Percentiles rank a stretch among this genome's conserved stretches.
Evolutionary conservation across 352 stramenopile species (phyloP).

Genomic region (Pythium rishiriense): DNA sequence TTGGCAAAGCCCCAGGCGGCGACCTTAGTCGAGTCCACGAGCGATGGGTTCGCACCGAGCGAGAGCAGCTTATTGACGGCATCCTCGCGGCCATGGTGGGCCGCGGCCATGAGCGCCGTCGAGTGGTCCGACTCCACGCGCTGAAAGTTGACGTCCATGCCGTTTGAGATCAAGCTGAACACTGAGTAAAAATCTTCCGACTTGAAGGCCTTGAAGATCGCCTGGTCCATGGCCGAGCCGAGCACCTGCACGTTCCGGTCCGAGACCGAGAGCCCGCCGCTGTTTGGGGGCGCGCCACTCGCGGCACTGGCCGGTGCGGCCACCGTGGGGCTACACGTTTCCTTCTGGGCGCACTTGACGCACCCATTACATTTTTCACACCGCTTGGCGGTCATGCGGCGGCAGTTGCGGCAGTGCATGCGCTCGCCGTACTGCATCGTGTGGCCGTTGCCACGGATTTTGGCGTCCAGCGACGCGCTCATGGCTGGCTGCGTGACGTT

Average conservation of each 20-base stretch:
- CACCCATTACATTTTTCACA: slow-evolving; percentile 66
- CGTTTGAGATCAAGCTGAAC: slow-evolving; percentile 79
- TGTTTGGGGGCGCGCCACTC: background rate
- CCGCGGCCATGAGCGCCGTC: slow-evolving; percentile 74
- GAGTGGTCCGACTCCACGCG: slow-evolving; percentile 75
- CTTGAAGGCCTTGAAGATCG: slow-evolving; percentile 78
- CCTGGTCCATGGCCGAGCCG: slow-evolving; percentile 81
- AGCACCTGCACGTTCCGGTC: slow-evolving; percentile 78
- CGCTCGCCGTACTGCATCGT: slow-evolving; percentile 74
- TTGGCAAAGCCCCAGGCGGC: slow-evolving; percentile 75
- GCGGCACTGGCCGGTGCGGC: background rate
- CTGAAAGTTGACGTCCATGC: slow-evolving; percentile 88
- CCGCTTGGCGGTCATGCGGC: slow-evolving; percentile 75
- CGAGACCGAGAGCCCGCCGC: slow-evolving; percentile 53
- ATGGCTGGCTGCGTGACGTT: slow-evolving; percentile 72
- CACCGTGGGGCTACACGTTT: slow-evolving; percentile 44
- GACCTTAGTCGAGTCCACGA: slow-evolving; percentile 53
- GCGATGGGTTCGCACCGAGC: slow-evolving; percentile 63
- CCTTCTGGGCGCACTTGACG: slow-evolving; percentile 76
- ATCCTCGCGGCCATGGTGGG: slow-evolving; percentile 79
- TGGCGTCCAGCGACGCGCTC: slow-evolving; percentile 68
- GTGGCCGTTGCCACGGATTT: slow-evolving; percentile 72
- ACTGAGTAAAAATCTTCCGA: slow-evolving; percentile 78
- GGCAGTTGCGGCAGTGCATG: slow-evolving; percentile 62
- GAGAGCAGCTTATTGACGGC: slow-evolving; percentile 60